Evolutionary conservation across 176 grass and related monocot genomes (phyloP).

Genomic region (Aegilops bicornis): DNA sequence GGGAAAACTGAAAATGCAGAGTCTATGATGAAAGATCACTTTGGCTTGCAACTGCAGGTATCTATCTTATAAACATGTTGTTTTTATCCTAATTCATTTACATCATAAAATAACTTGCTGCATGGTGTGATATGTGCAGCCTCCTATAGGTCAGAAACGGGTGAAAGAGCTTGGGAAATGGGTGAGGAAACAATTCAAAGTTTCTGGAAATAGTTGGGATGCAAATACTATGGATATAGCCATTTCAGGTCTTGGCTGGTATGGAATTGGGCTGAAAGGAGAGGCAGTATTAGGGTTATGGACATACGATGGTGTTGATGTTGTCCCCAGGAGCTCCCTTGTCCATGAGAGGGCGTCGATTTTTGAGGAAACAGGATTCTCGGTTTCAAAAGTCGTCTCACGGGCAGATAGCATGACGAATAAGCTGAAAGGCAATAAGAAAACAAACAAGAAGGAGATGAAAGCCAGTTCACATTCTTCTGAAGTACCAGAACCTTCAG

Average conservation of each 20-base stretch:
- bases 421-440: slow-evolving; percentile 53
- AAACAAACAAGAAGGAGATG: slow-evolving; percentile 35
- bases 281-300: slow-evolving; percentile 66
- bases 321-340: slow-evolving; percentile 61
- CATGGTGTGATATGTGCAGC: slow-evolving; percentile 50
- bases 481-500: neutral
- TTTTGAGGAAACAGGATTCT: slow-evolving; percentile 88
- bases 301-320: slow-evolving; percentile 85
- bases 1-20: slow-evolving; percentile 70
- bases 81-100: neutral
- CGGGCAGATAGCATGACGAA: slow-evolving; percentile 61
- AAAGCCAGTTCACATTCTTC: neutral
- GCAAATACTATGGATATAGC: slow-evolving; percentile 70
- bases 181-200: slow-evolving; percentile 62
- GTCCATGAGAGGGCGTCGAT: slow-evolving; percentile 57
- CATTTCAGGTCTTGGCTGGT: slow-evolving; percentile 85
- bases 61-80: neutral
- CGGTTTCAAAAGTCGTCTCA: slow-evolving; percentile 77
- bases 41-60: slow-evolving; percentile 81
- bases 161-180: slow-evolving; percentile 76
- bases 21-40: slow-evolving; percentile 58
- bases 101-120: neutral
- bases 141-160: slow-evolving; percentile 62
- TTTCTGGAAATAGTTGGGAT: slow-evolving; percentile 75
- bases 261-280: slow-evolving; percentile 70